These are phyloP conservation scores for Microcos paniculata DNA, from an alignment of 345 rosid species.

Conservation along the genomic window DNA sequence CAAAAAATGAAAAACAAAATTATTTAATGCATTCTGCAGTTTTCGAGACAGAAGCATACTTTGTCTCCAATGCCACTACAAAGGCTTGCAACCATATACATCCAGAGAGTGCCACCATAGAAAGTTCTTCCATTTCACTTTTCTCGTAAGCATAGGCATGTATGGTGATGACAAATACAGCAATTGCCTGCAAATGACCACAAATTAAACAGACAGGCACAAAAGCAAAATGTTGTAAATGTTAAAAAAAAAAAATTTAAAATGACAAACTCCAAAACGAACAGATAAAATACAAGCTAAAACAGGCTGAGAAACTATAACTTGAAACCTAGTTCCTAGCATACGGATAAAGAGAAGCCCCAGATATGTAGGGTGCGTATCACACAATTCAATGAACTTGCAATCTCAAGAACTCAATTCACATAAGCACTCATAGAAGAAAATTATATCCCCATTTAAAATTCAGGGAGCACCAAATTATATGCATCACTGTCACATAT, in stretches of 20 bases:
- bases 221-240: neutral
- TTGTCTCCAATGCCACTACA: constrained; percentile 90
- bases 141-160: constrained; percentile 83
- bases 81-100: constrained; percentile 99
- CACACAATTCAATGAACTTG: neutral
- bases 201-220: neutral
- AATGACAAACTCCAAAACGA: neutral
- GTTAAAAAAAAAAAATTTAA: neutral
- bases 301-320: neutral
- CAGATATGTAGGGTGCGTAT: neutral
- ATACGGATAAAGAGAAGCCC: neutral
- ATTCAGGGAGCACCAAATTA: neutral
- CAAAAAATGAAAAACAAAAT: neutral
- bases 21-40: neutral
- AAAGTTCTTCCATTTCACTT: constrained; percentile 95
- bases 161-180: constrained; percentile 82
- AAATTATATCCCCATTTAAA: neutral
- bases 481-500: neutral
- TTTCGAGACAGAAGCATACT: constrained; percentile 44
- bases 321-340: neutral
- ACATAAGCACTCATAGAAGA: neutral
- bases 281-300: neutral
- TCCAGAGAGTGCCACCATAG: constrained; percentile 96
- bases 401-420: neutral
- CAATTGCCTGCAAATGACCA: constrained; percentile 71